Conservation (phyloP, 495 filamentous ascomycete genomes). For the Lasiosphaeria hispida region DNA sequence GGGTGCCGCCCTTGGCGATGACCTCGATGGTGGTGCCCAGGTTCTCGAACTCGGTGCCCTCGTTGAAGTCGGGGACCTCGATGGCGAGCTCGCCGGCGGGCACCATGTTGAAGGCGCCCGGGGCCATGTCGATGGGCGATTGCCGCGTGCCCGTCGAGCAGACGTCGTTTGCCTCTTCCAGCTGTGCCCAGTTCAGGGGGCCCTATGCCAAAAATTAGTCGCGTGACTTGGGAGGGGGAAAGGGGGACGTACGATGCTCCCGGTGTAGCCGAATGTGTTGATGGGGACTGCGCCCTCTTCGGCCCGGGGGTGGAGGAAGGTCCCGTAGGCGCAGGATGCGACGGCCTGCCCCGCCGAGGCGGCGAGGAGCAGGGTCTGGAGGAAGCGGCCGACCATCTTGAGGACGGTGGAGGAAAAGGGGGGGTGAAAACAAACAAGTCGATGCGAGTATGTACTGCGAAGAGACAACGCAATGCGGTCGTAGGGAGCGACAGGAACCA, state of each 20-base stretch:
- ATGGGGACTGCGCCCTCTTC: slow-evolving; percentile 31
- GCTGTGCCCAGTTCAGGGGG: slow-evolving; percentile 57
- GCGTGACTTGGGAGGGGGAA: too few species aligned
- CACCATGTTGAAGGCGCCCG: slow-evolving; percentile 42
- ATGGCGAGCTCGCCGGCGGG: slow-evolving; percentile 36
- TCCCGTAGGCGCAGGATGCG: slow-evolving; percentile 30
- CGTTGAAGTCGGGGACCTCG: slow-evolving; percentile 32
- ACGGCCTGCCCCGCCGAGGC: slow-evolving; percentile 28
- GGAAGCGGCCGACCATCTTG: slow-evolving; percentile 16
- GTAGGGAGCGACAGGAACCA: neutral
- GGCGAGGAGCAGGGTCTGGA: slow-evolving; percentile 20
- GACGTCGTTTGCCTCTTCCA: slow-evolving; percentile 43
- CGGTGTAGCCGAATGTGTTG: slow-evolving; percentile 51
- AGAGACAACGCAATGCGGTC: neutral
- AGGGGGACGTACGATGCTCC: slow-evolving; percentile 25
- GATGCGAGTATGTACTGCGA: neutral
- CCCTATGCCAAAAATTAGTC: slow-evolving; percentile 31
- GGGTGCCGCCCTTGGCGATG: slow-evolving; percentile 37
- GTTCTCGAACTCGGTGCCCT: slow-evolving; percentile 55
- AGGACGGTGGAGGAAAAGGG: neutral
- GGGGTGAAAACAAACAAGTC: neutral
- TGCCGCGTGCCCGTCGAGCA: slow-evolving; percentile 58
- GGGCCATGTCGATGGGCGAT: slow-evolving; percentile 59
- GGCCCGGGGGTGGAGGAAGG: slow-evolving; percentile 35
- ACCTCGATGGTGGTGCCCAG: slow-evolving; percentile 60